phyloP scores from a whole-genome alignment of 441 rosid genomes.

The Kokia cookei region DNA sequence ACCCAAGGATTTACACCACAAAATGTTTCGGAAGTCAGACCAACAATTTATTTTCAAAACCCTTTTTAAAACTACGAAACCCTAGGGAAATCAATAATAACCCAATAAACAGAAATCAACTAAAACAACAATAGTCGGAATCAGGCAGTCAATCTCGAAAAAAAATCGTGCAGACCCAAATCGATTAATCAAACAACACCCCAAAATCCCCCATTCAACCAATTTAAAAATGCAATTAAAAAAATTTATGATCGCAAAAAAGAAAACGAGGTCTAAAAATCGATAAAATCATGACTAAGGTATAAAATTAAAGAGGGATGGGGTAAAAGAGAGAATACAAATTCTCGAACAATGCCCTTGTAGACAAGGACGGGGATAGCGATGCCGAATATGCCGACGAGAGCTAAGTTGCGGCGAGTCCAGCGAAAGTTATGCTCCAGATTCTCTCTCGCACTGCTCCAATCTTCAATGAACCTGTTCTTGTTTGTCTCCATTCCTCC shows the following conservation, averaged over 20 bases:
- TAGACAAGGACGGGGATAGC: conserved; percentile 69
- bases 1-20: background rate
- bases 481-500: conserved; percentile 92
- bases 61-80: background rate
- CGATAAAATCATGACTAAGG: background rate
- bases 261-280: background rate
- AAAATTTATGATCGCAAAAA: background rate
- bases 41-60: background rate
- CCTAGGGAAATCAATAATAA: background rate
- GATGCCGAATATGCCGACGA: conserved; percentile 80
- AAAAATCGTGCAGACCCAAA: background rate
- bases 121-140: background rate
- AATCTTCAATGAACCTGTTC: conserved; percentile 83
- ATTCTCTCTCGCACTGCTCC: conserved; percentile 77
- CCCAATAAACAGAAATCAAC: background rate
- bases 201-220: background rate
- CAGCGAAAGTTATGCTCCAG: conserved; percentile 85
- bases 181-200: background rate
- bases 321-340: conserved; percentile 31
- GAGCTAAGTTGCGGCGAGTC: conserved; percentile 82
- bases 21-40: background rate
- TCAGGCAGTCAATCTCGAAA: background rate
- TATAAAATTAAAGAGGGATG: background rate
- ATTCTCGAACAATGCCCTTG: conserved; percentile 86
- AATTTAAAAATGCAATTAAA: background rate